A percentile compares a stretch with the other conserved stretches of the same genome.
Conservation (phyloP, 2,329 filamentous ascomycete species). For the Celoporthe dispersa region DNA sequence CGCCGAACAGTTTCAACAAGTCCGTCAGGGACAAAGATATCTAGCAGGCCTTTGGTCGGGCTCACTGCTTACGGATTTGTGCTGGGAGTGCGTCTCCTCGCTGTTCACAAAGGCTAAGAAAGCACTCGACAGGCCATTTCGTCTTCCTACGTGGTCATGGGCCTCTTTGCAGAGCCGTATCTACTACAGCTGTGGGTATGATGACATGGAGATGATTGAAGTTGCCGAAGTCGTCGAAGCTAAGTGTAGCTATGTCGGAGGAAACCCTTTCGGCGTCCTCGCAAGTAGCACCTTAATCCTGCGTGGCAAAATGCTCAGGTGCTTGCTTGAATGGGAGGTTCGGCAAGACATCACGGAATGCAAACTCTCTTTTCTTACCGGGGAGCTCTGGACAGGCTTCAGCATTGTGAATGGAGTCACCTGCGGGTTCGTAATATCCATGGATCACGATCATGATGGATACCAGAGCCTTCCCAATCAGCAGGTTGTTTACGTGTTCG, state of each 20-base stretch:
- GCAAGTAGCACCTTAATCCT: background rate
- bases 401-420: background rate
- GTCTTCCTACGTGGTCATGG: slow-evolving; percentile 3
- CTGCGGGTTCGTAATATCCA: background rate
- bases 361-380: background rate
- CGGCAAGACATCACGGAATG: background rate
- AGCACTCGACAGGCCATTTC: background rate
- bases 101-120: background rate
- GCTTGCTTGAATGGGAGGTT: background rate
- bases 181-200: background rate
- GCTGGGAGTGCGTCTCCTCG: background rate
- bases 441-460: background rate
- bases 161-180: background rate
- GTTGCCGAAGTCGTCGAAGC: background rate
- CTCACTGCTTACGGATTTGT: background rate
- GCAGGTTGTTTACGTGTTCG: background rate
- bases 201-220: background rate
- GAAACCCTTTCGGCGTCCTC: background rate
- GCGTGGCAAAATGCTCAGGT: background rate
- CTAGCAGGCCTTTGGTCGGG: slow-evolving; percentile 1
- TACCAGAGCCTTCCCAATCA: background rate
- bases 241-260: background rate
- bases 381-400: too few species aligned
- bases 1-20: background rate
- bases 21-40: background rate